Evolutionary conservation across 1,284 basidiomycete species (phyloP).

Genomic region (Cryptococcus jaspeensis): DNA sequence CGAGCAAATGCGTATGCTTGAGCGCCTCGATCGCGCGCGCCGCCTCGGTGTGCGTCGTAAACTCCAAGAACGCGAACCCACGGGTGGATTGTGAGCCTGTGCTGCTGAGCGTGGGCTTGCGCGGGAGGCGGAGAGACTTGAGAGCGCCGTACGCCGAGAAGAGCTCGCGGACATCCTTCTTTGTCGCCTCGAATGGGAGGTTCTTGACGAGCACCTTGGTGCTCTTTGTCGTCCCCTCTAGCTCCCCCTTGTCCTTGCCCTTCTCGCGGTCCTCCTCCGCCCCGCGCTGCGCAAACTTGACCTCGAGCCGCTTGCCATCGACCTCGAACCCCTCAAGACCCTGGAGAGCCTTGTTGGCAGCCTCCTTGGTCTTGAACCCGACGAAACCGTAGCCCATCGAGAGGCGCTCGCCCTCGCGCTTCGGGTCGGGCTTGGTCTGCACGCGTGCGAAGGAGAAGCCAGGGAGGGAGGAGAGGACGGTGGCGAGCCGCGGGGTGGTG

Average conservation of each 20-base stretch:
- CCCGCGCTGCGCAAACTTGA: slow-evolving; percentile 85
- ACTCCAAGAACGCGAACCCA: slow-evolving; percentile 96
- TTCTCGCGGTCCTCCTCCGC: slow-evolving; percentile 60
- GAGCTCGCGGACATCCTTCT: slow-evolving; percentile 84
- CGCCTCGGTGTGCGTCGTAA: slow-evolving; percentile 80
- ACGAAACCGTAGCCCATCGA: slow-evolving; percentile 98
- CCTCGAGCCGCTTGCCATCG: slow-evolving; percentile 81
- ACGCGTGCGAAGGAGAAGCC: slow-evolving; percentile 86
- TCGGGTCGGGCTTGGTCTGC: slow-evolving; percentile 87
- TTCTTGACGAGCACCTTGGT: slow-evolving; percentile 97
- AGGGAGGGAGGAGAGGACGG: slow-evolving; percentile 72
- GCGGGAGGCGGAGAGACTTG: slow-evolving; percentile 84
- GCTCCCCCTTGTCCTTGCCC: slow-evolving; percentile 46
- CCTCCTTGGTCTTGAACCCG: slow-evolving; percentile 76
- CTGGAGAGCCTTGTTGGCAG: slow-evolving; percentile 72
- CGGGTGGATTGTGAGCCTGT: slow-evolving; percentile 54
- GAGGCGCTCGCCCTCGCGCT: slow-evolving; percentile 61
- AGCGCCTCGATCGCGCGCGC: slow-evolving; percentile 79
- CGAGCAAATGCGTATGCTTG: slow-evolving; percentile 91
- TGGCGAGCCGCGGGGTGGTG: slow-evolving; percentile 69
- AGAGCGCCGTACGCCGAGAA: slow-evolving; percentile 89
- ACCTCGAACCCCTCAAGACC: slow-evolving; percentile 78
- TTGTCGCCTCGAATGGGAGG: slow-evolving; percentile 91
- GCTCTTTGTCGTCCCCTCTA: slow-evolving; percentile 56
- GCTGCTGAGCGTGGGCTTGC: slow-evolving; percentile 77